These are phyloP conservation scores for Thozetella sp. DNA, from an alignment of 495 filamentous ascomycete species.

Conservation along the genomic window DNA sequence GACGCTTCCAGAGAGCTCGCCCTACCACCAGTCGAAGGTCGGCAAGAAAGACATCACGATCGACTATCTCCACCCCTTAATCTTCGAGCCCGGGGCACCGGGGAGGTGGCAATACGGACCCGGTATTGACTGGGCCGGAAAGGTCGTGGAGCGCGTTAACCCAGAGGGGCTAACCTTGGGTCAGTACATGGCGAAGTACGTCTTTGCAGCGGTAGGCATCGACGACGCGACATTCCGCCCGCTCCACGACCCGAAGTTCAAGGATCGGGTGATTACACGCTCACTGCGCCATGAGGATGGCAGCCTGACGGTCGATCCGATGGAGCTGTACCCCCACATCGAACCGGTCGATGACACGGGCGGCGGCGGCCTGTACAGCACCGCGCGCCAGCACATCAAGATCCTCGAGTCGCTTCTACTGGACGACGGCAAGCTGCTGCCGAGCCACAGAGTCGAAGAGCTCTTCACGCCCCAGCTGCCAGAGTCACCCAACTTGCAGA, in stretches of 20 bases:
- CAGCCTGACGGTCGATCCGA: not conserved
- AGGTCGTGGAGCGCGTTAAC: constrained; percentile 3
- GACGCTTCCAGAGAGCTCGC: not conserved
- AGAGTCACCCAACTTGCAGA: not conserved
- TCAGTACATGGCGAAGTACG: constrained; percentile 4
- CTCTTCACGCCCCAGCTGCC: not conserved
- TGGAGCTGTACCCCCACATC: not conserved
- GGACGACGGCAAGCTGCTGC: constrained; percentile 1
- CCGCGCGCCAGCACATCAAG: not conserved
- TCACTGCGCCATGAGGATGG: not conserved
- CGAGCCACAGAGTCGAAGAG: not conserved
- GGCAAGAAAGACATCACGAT: not conserved
- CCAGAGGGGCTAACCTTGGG: not conserved
- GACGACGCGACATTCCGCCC: not conserved
- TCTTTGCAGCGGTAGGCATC: not conserved
- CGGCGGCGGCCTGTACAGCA: not conserved
- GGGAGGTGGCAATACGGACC: not conserved
- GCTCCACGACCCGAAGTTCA: not conserved
- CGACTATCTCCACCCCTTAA: not conserved
- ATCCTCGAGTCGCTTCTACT: not conserved
- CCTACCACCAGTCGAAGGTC: not conserved
- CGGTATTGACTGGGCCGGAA: constrained; percentile 2
- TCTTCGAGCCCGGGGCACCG: not conserved
- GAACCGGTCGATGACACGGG: not conserved
- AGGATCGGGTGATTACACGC: not conserved